phyloP scores from a whole-genome alignment of 2,329 filamentous ascomycete genomes.

The Alternaria arborescens region DNA sequence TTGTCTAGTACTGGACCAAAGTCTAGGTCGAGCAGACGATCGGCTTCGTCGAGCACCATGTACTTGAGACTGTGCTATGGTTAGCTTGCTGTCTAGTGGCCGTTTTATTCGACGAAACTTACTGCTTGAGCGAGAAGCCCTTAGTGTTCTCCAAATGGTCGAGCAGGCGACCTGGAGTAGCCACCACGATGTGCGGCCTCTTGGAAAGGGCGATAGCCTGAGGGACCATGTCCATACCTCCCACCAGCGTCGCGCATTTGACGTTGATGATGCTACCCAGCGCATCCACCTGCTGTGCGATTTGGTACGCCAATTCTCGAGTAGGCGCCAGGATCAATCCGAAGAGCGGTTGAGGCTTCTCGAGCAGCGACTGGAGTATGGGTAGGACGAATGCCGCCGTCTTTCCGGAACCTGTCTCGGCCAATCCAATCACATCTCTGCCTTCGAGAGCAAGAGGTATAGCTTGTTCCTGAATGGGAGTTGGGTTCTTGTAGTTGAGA shows the following conservation, averaged over 20 bases:
- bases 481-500: slow-evolving; percentile 84
- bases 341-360: slow-evolving; percentile 85
- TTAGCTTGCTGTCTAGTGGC: neutral
- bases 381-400: slow-evolving; percentile 94
- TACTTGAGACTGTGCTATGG: slow-evolving; percentile 77
- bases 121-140: slow-evolving; percentile 71
- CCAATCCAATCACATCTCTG: slow-evolving; percentile 89
- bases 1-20: slow-evolving; percentile 94
- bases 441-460: slow-evolving; percentile 83
- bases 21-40: slow-evolving; percentile 89
- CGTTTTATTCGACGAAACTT: neutral
- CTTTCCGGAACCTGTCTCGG: slow-evolving; percentile 95
- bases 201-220: slow-evolving; percentile 93
- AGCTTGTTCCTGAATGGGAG: slow-evolving; percentile 85
- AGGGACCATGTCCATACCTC: slow-evolving; percentile 94
- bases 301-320: slow-evolving; percentile 91
- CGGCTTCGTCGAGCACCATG: slow-evolving; percentile 94
- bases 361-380: slow-evolving; percentile 87
- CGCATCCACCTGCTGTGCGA: slow-evolving; percentile 85
- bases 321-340: slow-evolving; percentile 93
- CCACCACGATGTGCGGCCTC: slow-evolving; percentile 92
- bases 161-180: slow-evolving; percentile 68
- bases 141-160: slow-evolving; percentile 89
- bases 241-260: slow-evolving; percentile 84
- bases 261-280: slow-evolving; percentile 89